Conservation (phyloP, 805 yeast species). For the Clavispora santaluciae region DNA sequence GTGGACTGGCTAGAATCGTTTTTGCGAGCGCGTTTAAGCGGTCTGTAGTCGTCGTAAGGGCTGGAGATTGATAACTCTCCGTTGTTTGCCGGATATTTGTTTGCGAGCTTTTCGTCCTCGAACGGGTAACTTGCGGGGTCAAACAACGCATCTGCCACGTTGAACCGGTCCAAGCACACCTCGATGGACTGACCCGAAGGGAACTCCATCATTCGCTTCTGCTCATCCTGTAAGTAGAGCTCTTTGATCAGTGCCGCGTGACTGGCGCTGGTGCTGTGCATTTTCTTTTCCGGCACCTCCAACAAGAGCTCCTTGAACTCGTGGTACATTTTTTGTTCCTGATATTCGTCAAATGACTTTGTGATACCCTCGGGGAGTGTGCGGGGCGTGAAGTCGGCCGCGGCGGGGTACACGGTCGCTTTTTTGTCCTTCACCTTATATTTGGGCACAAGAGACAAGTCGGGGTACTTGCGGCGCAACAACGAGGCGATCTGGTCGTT, state of each 20-base stretch:
- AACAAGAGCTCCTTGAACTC: slow-evolving; percentile 74
- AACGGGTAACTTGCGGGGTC: slow-evolving; percentile 48
- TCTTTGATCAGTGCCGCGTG: slow-evolving; percentile 21
- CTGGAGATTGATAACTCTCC: slow-evolving; percentile 49
- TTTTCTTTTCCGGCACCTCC: slow-evolving; percentile 45
- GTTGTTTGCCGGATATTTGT: slow-evolving; percentile 36
- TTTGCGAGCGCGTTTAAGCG: slow-evolving; percentile 57
- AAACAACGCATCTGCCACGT: slow-evolving; percentile 70
- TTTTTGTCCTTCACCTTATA: slow-evolving; percentile 49
- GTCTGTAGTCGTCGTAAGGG: slow-evolving; percentile 62
- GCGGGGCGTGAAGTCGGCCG: slow-evolving; percentile 19
- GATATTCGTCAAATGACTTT: slow-evolving; percentile 50
- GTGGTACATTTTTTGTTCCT: slow-evolving; percentile 50
- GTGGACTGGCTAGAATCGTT: slow-evolving; percentile 34
- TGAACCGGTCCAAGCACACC: slow-evolving; percentile 55
- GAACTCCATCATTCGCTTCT: slow-evolving; percentile 57
- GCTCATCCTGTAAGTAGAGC: slow-evolving; percentile 21
- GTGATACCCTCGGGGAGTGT: slow-evolving; percentile 33
- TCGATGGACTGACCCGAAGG: slow-evolving; percentile 71
- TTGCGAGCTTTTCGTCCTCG: slow-evolving; percentile 16
- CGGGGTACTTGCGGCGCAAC: slow-evolving; percentile 25
- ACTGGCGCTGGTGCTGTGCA: slow-evolving; percentile 16
- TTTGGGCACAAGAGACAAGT: slow-evolving; percentile 28
- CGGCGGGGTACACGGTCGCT: slow-evolving; percentile 28
- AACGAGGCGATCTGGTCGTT: slow-evolving; percentile 47